Base-by-base conservation (phyloP, 225 moss, liverwort and hornwort genomes). In the Lunularia cruciata region DNA sequence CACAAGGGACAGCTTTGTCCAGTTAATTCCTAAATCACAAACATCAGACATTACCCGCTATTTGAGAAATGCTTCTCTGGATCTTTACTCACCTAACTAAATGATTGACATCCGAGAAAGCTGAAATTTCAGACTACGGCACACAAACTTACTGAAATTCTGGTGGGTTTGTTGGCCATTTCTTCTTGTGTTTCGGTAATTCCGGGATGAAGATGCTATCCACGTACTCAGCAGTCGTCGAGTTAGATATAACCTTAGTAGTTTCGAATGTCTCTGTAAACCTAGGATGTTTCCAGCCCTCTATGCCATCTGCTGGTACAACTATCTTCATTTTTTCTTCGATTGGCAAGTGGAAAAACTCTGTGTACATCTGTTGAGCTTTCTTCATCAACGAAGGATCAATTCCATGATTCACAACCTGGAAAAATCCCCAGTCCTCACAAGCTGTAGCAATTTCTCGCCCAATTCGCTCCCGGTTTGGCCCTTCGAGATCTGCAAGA, bases 91-190 rank as follows among this genome's bases (percentile, higher is more conserved):
- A n/a, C n/a, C n/a, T n/a, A n/a, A n/a, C n/a, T n/a, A n/a, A n/a
- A n/a, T n/a, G n/a, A n/a, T n/a, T n/a, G n/a, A n/a, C n/a, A n/a
- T n/a, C n/a, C n/a, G n/a, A n/a, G n/a, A n/a, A n/a, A n/a, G n/a
- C n/a, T n/a, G n/a, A n/a, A n/a, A n/a, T n/a, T n/a, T n/a, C n/a
- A n/a, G n/a, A n/a, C n/a, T n/a, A n/a, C n/a, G n/a, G n/a, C n/a
- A n/a, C n/a, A n/a, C n/a, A n/a, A n/a, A 7, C 69, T 78, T 57
- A 74, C 69, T 56, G 69, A 25, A 57, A 73, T 18, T 46, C 47
- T 8, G 69, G 45, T 58, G 73, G 78, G 30, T 39, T 64, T 37
- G 16, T 45, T 12, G 78, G 73, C 69, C 78, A 69, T 32, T 67
- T 52, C 51, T 35, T 14, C 34, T 19, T 67, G 52, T 51, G 51